Evolutionary conservation across 2,329 filamentous ascomycete genomes (phyloP).

Genomic region (Cladosporium sp.): DNA sequence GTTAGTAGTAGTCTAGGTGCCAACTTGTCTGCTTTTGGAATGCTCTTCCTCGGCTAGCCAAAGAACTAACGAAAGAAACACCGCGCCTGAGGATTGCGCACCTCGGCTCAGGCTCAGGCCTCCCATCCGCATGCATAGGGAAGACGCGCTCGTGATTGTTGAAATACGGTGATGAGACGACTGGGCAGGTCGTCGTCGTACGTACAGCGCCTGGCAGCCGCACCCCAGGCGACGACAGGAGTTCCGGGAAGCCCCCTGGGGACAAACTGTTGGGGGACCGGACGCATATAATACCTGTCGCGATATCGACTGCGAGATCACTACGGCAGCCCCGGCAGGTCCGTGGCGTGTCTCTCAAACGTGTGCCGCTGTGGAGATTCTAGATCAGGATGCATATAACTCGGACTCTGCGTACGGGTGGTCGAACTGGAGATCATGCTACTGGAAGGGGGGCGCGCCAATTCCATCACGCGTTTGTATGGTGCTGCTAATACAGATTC

Average conservation of each 20-base stretch:
- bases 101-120: neutral
- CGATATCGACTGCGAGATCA: neutral
- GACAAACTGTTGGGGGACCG: neutral
- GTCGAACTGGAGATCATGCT: neutral
- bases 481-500: neutral
- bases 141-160: neutral
- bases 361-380: constrained; percentile 2
- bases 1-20: neutral
- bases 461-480: neutral
- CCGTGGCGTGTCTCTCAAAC: neutral
- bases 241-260: neutral
- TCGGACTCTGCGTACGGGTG: neutral
- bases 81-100: neutral
- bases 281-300: neutral
- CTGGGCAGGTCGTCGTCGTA: neutral
- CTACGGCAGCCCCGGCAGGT: neutral
- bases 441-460: neutral
- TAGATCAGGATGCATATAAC: neutral
- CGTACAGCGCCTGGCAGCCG: neutral
- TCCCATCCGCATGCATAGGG: neutral
- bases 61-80: neutral
- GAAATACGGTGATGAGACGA: neutral
- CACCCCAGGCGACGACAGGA: neutral
- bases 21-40: neutral
- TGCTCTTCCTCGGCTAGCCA: neutral